These are phyloP conservation scores for Coemansia sp. DNA, from an alignment of 192 early-diverging fungal species.

Conservation along the genomic window DNA sequence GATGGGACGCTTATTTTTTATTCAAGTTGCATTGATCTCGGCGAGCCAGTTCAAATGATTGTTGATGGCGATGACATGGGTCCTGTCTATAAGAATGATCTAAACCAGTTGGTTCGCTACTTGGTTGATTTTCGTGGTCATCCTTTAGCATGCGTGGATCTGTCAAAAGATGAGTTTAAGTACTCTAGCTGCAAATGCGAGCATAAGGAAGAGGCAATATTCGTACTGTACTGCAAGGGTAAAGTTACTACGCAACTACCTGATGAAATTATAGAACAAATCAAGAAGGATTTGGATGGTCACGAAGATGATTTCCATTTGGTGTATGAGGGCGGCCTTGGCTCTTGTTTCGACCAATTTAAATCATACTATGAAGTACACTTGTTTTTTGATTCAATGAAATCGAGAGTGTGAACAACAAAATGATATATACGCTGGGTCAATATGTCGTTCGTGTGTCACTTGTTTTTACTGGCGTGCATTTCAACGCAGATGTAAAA, in stretches of 20 bases:
- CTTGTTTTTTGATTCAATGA: too few species aligned
- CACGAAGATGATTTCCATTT: too few species aligned
- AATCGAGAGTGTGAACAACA: too few species aligned
- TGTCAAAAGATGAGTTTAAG: background rate
- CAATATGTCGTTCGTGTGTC: too few species aligned
- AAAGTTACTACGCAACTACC: background rate
- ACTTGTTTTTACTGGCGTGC: too few species aligned
- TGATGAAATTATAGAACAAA: background rate
- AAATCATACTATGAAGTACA: too few species aligned
- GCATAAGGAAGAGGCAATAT: background rate
- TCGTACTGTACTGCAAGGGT: background rate
- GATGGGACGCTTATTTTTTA: background rate
- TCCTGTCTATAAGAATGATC: too few species aligned
- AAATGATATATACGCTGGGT: too few species aligned
- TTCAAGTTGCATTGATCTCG: background rate
- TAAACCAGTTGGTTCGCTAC: background rate
- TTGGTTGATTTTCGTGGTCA: background rate
- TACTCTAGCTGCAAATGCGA: background rate
- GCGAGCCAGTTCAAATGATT: background rate
- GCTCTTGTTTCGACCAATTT: too few species aligned
- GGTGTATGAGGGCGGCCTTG: too few species aligned
- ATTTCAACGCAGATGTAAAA: too few species aligned
- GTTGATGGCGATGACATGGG: background rate
- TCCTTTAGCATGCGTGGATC: background rate
- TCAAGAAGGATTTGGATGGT: too few species aligned